Evolutionary conservation across 345 rosid species (phyloP).

Genomic region (Linum tenue): DNA sequence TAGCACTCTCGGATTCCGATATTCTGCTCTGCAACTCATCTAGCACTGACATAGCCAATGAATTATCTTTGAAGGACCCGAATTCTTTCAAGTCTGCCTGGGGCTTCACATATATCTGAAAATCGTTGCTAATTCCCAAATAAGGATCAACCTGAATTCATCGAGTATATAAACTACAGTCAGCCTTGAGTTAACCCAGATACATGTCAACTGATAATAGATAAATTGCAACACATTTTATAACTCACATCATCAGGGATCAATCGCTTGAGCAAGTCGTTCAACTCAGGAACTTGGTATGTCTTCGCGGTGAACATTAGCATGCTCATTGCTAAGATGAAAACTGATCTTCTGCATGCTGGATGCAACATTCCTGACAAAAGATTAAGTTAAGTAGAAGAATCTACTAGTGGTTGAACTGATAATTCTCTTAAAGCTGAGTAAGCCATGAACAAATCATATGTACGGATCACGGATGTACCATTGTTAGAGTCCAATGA

Average conservation of each 20-base stretch:
- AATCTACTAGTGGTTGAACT: neutral
- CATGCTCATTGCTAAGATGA: slow-evolving; percentile 51
- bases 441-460: slow-evolving; percentile 14
- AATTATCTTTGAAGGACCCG: slow-evolving; percentile 62
- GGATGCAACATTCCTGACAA: slow-evolving; percentile 49
- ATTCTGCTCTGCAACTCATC: slow-evolving; percentile 43
- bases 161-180: slow-evolving; percentile 3
- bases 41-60: slow-evolving; percentile 47
- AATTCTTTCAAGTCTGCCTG: slow-evolving; percentile 50
- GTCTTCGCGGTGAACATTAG: slow-evolving; percentile 73
- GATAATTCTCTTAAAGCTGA: neutral
- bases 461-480: slow-evolving; percentile 16
- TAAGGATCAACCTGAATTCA: slow-evolving; percentile 67
- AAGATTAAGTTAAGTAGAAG: slow-evolving; percentile 2
- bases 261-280: slow-evolving; percentile 44
- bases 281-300: slow-evolving; percentile 50
- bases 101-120: slow-evolving; percentile 60
- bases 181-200: neutral
- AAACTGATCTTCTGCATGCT: slow-evolving; percentile 51
- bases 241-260: slow-evolving; percentile 55
- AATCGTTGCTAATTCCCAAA: slow-evolving; percentile 54
- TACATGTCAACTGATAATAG: neutral
- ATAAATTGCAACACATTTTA: neutral
- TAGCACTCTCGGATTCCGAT: slow-evolving; percentile 34
- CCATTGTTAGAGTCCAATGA: slow-evolving; percentile 52